phyloP scores from a whole-genome alignment of 805 yeast genomes.

The Debaryomyces prosopidis region DNA sequence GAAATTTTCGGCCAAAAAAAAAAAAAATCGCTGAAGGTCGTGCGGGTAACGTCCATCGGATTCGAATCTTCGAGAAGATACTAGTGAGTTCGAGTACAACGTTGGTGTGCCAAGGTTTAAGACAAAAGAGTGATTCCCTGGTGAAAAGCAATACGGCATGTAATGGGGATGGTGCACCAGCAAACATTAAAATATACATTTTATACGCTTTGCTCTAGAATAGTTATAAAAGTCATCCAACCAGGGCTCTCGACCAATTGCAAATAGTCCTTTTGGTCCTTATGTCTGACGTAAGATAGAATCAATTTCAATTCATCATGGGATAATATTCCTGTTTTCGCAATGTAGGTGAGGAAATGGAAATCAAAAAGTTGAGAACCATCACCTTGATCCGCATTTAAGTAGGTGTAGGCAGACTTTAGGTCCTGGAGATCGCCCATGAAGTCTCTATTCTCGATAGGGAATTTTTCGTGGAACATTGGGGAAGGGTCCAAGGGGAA shows the following conservation, averaged over 20 bases:
- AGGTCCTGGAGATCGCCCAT: constrained; percentile 75
- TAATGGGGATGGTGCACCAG: neutral
- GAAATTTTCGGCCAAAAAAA: neutral
- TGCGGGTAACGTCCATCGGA: constrained; percentile 7
- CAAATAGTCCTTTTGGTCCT: constrained; percentile 46
- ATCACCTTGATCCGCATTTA: constrained; percentile 37
- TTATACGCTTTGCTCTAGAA: constrained; percentile 35
- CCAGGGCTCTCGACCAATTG: constrained; percentile 64
- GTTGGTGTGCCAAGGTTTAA: neutral
- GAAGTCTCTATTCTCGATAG: constrained; percentile 78
- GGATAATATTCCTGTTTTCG: constrained; percentile 57
- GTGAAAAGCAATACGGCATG: neutral
- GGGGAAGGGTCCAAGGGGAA: constrained; percentile 71
- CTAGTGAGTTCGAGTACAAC: neutral
- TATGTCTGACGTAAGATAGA: constrained; percentile 45
- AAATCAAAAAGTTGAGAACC: constrained; percentile 58
- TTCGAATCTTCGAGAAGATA: constrained; percentile 9
- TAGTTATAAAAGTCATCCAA: constrained; percentile 77
- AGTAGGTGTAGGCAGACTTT: constrained; percentile 49
- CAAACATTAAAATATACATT: neutral
- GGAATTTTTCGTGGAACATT: constrained; percentile 54
- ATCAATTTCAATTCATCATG: constrained; percentile 53
- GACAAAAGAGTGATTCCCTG: no score
- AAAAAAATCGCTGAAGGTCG: neutral
- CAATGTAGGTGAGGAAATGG: constrained; percentile 67